These are phyloP conservation scores for Coprinopsis marcescibilis DNA, from an alignment of 768 basidiomycete genomes.

Conservation along the genomic window DNA sequence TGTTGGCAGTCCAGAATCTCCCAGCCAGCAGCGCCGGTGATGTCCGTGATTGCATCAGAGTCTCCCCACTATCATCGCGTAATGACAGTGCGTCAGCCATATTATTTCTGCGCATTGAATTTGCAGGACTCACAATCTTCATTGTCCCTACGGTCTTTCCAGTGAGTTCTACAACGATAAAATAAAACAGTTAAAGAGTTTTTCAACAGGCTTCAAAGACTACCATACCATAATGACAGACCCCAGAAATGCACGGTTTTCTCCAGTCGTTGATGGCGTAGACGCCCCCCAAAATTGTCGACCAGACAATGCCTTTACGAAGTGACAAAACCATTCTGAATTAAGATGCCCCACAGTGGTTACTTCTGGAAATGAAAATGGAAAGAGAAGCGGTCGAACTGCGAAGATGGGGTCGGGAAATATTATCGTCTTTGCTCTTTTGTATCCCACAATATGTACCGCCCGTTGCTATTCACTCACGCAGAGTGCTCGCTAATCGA, in stretches of 20 bases:
- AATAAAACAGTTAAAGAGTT: background rate
- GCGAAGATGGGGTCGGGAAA: too few relatives aligned
- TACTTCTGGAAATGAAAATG: too few relatives aligned
- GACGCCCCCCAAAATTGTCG: constrained; percentile 1
- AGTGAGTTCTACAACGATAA: background rate
- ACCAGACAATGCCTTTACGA: too few relatives aligned
- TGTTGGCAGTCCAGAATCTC: constrained; percentile 7
- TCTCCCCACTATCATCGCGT: background rate
- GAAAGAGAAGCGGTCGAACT: too few relatives aligned
- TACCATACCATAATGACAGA: constrained; percentile 30
- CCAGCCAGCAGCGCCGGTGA: constrained; percentile 8
- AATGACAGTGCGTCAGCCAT: too few relatives aligned
- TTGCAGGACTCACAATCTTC: constrained; percentile 3
- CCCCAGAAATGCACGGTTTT: constrained; percentile 31
- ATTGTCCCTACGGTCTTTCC: background rate
- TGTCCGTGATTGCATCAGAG: constrained; percentile 4
- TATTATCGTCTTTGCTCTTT: too few relatives aligned
- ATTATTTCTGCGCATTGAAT: background rate
- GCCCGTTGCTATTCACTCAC: too few relatives aligned
- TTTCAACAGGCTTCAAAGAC: background rate
- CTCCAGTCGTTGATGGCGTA: constrained; percentile 38
- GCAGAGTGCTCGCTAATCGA: too few relatives aligned
- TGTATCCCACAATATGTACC: too few relatives aligned
- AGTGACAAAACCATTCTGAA: too few relatives aligned
- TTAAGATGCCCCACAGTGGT: too few relatives aligned